Percentiles rank a stretch among this genome's conserved stretches.
These are phyloP conservation scores for Globisporangium canariense DNA, from an alignment of 352 stramenopile species.

Conservation along the genomic window DNA sequence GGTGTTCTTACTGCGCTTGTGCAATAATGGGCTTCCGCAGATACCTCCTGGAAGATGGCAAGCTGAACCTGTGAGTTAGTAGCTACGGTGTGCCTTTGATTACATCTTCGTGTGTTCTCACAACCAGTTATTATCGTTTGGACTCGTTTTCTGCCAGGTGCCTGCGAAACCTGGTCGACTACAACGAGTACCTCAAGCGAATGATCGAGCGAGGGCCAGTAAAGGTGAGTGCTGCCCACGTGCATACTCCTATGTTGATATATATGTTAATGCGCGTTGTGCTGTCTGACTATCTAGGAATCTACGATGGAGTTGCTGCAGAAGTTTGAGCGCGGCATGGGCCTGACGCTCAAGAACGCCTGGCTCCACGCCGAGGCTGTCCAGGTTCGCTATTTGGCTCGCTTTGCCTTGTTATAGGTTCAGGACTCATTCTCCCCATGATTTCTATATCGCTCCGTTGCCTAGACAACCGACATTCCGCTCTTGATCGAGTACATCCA, in stretches of 20 bases:
- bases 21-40: slow-evolving; percentile 19
- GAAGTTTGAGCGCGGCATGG: slow-evolving; percentile 88
- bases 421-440: background rate
- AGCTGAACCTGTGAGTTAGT: slow-evolving; percentile 79
- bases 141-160: slow-evolving; percentile 30
- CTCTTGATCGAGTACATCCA: slow-evolving; percentile 87
- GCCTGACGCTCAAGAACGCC: slow-evolving; percentile 85
- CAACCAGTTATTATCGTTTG: background rate
- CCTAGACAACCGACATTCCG: slow-evolving; percentile 86
- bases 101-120: slow-evolving; percentile 6
- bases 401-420: background rate
- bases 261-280: background rate
- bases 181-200: slow-evolving; percentile 74
- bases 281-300: slow-evolving; percentile 14
- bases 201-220: slow-evolving; percentile 59
- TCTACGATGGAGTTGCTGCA: slow-evolving; percentile 69
- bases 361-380: slow-evolving; percentile 89
- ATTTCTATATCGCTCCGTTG: background rate
- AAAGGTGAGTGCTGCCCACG: slow-evolving; percentile 33
- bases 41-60: slow-evolving; percentile 89
- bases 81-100: background rate
- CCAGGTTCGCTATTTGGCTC: slow-evolving; percentile 31
- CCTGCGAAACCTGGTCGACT: slow-evolving; percentile 79
- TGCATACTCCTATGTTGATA: background rate
- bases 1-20: too few species aligned